Evolutionary conservation across 139 green algal species (phyloP), one percentile per base, ranked within the genome.

Genomic region (Medakamo hakoo): DNA sequence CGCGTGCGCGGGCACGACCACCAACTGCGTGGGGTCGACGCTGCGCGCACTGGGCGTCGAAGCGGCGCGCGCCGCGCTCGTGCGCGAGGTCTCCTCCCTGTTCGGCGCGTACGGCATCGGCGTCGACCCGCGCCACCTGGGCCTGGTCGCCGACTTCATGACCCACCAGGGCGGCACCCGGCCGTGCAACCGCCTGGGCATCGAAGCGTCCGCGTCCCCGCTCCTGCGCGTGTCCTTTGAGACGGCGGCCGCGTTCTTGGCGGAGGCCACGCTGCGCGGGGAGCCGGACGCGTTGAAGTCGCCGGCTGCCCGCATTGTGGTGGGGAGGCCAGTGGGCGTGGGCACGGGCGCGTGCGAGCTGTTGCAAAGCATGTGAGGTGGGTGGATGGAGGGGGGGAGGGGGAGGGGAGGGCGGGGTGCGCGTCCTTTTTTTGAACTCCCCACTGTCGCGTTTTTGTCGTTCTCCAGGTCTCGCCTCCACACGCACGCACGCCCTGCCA

Each of bases 211-310:
- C 68, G 78, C 86, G 5, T 95, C 83, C 21, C 88, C 93, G 19
- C 83, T 96, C 58, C 81, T 96, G 16, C 94, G 94, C 80, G 97
- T 98, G 80, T 88, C 68, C 31, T 99, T 97, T 73, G 93, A 99
- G 80, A 97, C 93, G 27, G 90, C 93, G 1, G 81, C 86, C 1
- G 66, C 88, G 26, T 99, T 98, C 72, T 69, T 99, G 26, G 86
- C 78, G 18, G 84, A 95, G 56, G 88, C 93, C 4, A 89, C 87
- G 1, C 72, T 97, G 60, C 67, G 73, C 4, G 88, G 88, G 24
- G 63, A 76, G 1, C 60, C 68, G 4, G 88, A 96, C 67, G 67
- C 74, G 59, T 71, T 96, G 5, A 75, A 70, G 18, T 85, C 81
- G 0, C 84, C 87, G 1, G 80, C 86, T 18, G 76, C 88, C 0